Percentiles rank a stretch among this genome's conserved stretches.
Conservation (phyloP, 352 stramenopile genomes). For the Elongisporangium senticosum region DNA sequence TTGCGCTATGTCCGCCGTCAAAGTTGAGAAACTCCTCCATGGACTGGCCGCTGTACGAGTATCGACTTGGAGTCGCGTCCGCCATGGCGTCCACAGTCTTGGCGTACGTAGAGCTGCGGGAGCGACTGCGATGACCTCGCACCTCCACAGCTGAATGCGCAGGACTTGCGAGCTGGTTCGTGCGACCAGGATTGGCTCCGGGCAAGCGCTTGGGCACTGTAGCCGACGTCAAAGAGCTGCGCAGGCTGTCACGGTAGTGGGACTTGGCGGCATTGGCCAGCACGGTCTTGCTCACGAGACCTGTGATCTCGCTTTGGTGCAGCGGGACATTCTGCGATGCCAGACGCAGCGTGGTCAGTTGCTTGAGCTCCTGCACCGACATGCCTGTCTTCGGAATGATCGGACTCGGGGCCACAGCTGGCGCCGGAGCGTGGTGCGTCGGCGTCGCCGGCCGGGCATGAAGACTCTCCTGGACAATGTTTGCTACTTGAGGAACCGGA, state of each 20-base stretch:
- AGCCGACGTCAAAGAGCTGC: slow-evolving; percentile 46
- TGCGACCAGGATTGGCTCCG: slow-evolving; percentile 16
- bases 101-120: slow-evolving; percentile 38
- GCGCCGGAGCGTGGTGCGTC: slow-evolving; percentile 58
- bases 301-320: slow-evolving; percentile 62
- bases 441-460: slow-evolving; percentile 34
- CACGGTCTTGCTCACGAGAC: slow-evolving; percentile 70
- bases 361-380: slow-evolving; percentile 84
- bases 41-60: slow-evolving; percentile 57
- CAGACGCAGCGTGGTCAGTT: slow-evolving; percentile 73
- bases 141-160: slow-evolving; percentile 23
- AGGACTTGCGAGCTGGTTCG: slow-evolving; percentile 26
- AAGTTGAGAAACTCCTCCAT: slow-evolving; percentile 52
- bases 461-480: neutral
- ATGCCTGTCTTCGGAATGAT: slow-evolving; percentile 75
- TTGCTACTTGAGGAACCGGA: slow-evolving; percentile 11
- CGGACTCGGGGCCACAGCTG: slow-evolving; percentile 9
- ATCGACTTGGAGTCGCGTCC: slow-evolving; percentile 41
- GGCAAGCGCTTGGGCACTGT: slow-evolving; percentile 38
- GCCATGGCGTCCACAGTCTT: slow-evolving; percentile 23
- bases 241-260: slow-evolving; percentile 67
- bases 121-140: slow-evolving; percentile 46
- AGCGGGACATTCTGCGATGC: slow-evolving; percentile 60
- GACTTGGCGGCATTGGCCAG: slow-evolving; percentile 71
- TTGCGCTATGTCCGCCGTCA: slow-evolving; percentile 21